Base-by-base conservation (phyloP, 768 basidiomycete genomes). In the Panaeolus papilionaceus region DNA sequence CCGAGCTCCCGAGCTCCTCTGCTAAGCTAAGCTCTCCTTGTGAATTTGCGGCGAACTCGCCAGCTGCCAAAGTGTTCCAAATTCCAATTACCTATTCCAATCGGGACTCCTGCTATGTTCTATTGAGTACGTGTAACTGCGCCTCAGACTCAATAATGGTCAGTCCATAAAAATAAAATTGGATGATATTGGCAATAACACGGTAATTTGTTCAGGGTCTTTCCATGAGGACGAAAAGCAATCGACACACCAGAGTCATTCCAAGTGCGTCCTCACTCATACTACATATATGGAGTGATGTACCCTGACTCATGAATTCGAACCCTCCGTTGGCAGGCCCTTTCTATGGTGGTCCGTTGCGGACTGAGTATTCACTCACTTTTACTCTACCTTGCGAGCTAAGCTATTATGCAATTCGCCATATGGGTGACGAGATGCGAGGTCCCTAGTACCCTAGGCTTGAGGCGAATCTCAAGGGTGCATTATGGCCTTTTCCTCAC, bases 121-220 rank as follows among this genome's bases (percentile, higher is more conserved):
- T 44, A 44, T 44, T 44, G 42, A 44, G 42, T 18, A 44, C 42
- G 42, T 44, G 42, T 44, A 12, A 44, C 42, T 44, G 42, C 42
- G 42, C 42, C 42, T 14, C 11, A 10, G 39, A 40, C 14, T 10
- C 39, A 40, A 40, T 40, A 40, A 40, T 33, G 1, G 33, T 33
- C 33, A 33, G 33, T 33, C 33, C 33, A 18, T 18, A 44, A 44
- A 44, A 44, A 14, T 44, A 44, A 44, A 44, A 44, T 44, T 16
- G 18, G 18, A 44, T 44, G 16, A 44, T 16, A 44, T 16, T 16
- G 42, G 14, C 16, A 44, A 16, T 44, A 44, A 44, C 42, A 18
- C 42, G 42, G 42, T 44, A 12, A 44, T 44, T 44, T 44, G 5
- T 51, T 51, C 47, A 51, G 47, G 47, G 47, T 51, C 47, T 51